These are phyloP conservation scores for Eleusine coracana DNA, from an alignment of 176 grass and related monocot species.

Conservation along the genomic window DNA sequence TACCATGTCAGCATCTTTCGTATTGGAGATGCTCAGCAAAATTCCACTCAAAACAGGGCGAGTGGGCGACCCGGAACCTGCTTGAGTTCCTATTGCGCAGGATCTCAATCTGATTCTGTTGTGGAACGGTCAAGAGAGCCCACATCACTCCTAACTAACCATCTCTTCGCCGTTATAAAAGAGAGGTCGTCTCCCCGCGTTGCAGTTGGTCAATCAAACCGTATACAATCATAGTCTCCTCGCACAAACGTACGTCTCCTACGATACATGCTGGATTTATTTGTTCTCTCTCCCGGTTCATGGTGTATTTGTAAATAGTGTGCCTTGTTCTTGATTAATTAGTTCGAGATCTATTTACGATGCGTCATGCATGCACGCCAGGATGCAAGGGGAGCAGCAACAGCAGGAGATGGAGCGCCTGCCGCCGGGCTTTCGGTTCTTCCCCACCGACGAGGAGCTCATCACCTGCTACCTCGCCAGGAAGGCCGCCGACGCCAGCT, in stretches of 20 bases:
- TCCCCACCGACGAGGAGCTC: slow-evolving; percentile 71
- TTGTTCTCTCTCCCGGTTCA: background rate
- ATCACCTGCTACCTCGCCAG: slow-evolving; percentile 60
- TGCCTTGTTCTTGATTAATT: too few species aligned
- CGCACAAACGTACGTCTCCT: background rate
- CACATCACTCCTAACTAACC: slow-evolving; percentile 6
- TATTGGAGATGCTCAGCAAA: too few species aligned
- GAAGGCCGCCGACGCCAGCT: slow-evolving; percentile 53
- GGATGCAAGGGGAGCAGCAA: background rate
- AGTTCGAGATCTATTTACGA: too few species aligned
- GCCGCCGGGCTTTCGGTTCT: slow-evolving; percentile 65
- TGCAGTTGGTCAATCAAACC: too few species aligned
- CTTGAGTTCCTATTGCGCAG: background rate
- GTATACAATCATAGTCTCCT: too few species aligned
- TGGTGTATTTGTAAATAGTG: too few species aligned
- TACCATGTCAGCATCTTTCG: background rate
- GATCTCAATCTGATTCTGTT: background rate
- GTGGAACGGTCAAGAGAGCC: background rate
- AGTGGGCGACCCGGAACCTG: too few species aligned
- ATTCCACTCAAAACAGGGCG: too few species aligned
- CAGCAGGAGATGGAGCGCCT: slow-evolving; percentile 27
- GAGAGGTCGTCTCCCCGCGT: too few species aligned
- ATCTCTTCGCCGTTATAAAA: slow-evolving; percentile 20
- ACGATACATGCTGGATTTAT: background rate
- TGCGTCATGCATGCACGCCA: background rate